Conservation (phyloP, 2,329 filamentous ascomycete species). For the Iodosphaeria phyllophila region DNA sequence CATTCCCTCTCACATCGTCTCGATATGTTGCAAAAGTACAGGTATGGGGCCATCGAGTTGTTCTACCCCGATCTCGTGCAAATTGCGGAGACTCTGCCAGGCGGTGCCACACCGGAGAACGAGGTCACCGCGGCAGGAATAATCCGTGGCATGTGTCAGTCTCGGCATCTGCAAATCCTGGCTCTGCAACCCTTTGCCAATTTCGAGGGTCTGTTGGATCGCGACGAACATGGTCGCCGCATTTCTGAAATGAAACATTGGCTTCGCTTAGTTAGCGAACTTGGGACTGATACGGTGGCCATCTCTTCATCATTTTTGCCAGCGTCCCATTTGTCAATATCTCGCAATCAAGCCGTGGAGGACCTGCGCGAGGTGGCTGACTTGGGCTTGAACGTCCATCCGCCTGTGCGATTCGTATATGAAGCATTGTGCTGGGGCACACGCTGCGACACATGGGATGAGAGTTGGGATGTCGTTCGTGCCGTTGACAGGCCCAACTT, state of each 20-base stretch:
- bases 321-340: conserved; percentile 20
- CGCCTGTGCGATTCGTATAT: conserved; percentile 49
- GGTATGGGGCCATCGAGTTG: conserved; percentile 53
- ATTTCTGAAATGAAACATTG: conserved; percentile 48
- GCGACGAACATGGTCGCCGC: conserved; percentile 33
- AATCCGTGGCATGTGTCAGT: conserved; percentile 36
- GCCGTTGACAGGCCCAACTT: conserved; percentile 52
- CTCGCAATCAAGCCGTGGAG: conserved; percentile 34
- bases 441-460: conserved; percentile 51
- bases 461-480: conserved; percentile 47
- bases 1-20: conserved; percentile 52
- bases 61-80: conserved; percentile 62
- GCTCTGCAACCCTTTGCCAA: conserved; percentile 62
- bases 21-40: conserved; percentile 43
- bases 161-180: conserved; percentile 36
- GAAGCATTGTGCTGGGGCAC: conserved; percentile 61
- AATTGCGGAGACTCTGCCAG: conserved; percentile 27
- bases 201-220: conserved; percentile 55
- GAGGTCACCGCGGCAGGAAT: conserved; percentile 37
- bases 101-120: conserved; percentile 20
- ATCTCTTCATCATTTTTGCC: conserved; percentile 56
- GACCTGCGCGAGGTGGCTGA: conserved; percentile 51
- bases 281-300: conserved; percentile 54
- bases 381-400: conserved; percentile 35
- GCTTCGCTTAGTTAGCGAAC: conserved; percentile 44